Percentiles rank a stretch among this genome's conserved stretches.
These are phyloP conservation scores for Raffaelea albimanens DNA, from an alignment of 2,329 filamentous ascomycete species.

Conservation along the genomic window DNA sequence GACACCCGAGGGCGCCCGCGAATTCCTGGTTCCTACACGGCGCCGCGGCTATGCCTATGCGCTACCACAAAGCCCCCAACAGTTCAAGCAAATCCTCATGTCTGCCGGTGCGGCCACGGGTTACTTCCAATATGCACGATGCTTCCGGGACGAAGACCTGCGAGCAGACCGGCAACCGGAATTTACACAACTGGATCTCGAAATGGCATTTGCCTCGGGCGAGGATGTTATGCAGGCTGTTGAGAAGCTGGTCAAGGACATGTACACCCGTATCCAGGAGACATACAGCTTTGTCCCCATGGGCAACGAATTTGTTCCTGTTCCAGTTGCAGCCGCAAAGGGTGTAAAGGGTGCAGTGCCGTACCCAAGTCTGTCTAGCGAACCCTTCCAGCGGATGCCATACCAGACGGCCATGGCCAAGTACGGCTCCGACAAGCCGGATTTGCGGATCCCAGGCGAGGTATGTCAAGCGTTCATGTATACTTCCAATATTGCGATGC, in stretches of 20 bases:
- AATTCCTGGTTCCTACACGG: slow-evolving; percentile 87
- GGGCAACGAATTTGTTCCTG: slow-evolving; percentile 9
- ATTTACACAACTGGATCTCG: slow-evolving; percentile 88
- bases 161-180: slow-evolving; percentile 90
- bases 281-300: slow-evolving; percentile 22
- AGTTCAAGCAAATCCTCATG: slow-evolving; percentile 98
- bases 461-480: slow-evolving; percentile 33
- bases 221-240: slow-evolving; percentile 55
- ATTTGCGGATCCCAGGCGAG: slow-evolving; percentile 59
- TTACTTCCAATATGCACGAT: slow-evolving; percentile 90
- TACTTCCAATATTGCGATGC: too few relatives aligned
- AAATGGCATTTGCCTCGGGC: slow-evolving; percentile 77
- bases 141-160: slow-evolving; percentile 91
- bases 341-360: too few relatives aligned
- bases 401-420: slow-evolving; percentile 71
- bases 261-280: slow-evolving; percentile 43
- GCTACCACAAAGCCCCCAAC: slow-evolving; percentile 89
- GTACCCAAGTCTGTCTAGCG: slow-evolving; percentile 8
- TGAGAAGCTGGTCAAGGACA: slow-evolving; percentile 39
- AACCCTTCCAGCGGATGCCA: slow-evolving; percentile 47
- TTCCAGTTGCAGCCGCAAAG: too few relatives aligned
- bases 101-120: slow-evolving; percentile 63
- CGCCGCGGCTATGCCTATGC: slow-evolving; percentile 72
- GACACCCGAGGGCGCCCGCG: slow-evolving; percentile 87
- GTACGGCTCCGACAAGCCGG: slow-evolving; percentile 89